Evolutionary conservation across 176 grass and related monocot species (phyloP), one percentile per base, ranked within the genome.

Genomic region (Neostapfia colusana): DNA sequence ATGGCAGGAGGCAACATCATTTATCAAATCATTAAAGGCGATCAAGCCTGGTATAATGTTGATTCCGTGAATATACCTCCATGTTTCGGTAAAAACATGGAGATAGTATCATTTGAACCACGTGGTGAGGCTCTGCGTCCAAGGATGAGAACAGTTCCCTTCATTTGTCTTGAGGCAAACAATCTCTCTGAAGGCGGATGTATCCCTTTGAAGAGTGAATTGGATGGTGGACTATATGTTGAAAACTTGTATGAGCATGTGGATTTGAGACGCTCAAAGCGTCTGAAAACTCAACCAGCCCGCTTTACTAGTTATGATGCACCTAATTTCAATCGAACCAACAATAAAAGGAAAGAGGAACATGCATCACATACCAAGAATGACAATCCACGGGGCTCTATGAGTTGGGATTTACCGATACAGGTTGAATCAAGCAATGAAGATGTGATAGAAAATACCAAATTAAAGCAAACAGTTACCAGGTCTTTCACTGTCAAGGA

Each of bases 191-290:
- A 69, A 81, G 48, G 28, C 7, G 41, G 31, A 53, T 72, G 37
- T 38, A 58, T 48, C 49, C 35, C 25, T 49, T 37, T 65, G 56
- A 81, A 79, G 70, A 60, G 26, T 60, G 56, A 81, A 45, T 66
- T 58, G 44, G 75, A 88, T 49, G 65, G 56, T 46, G 69, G 65
- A 43, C 74, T 25, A 37, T 83, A 91, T 82, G 72, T 81, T 72
- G 80, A 95, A 40, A 68, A 83, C 48, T 81, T 91, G 39, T 90
- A 88, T 82, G 75, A 81, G 59, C 68, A 88, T 15, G 54, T 85
- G 35, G 76, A 85, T 73, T 79, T 97, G 70, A 91, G 95, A 84
- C 95, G 83, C 23, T 97, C 95, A 56, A 93, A 93, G 75, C 95
- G 91, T 63, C 57, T 53, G 67, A 97, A 86, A 64, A 75, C 65